Base-by-base conservation (phyloP, 192 early-diverging fungal species). In the Allomyces macrogynus region DNA sequence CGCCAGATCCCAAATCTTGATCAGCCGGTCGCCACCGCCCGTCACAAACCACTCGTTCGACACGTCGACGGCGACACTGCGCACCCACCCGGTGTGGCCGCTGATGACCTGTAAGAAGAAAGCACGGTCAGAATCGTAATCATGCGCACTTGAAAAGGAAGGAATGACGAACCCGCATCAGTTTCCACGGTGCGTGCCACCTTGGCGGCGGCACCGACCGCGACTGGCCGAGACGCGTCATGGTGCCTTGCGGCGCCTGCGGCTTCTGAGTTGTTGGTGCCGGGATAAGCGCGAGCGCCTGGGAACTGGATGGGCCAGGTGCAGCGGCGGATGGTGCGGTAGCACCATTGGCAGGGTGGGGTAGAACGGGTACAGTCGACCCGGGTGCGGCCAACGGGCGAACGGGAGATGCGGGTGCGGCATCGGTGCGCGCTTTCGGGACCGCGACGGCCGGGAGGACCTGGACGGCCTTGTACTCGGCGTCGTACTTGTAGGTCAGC, bases 1-100 rank as follows among this genome's bases (percentile, higher is more conserved):
- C 4, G 96, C 96, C 71, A 99, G 73, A 75, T 99, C 96, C 96
- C 96, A 97, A 70, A 99, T 95, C 86, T 99, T 99, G 72, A 99
- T 95, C 11, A 92, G 89, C 27, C 96, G 78, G 77, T 99, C 94
- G 14, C 92, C 91, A 18, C 89, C 92, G n/a, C 94, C 96, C 0
- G 93, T 95, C 0, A 86, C 94, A 77, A 99, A 99, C 96, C 96
- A 99, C 72, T 88, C 85, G 72, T 99, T 99, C 14, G 87, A 85
- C 24, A 90, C 87, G 68, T 99, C 96, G 7, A 99, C 87, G 20
- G 91, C 84, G 57, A 99, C 78, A 42, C 86, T 80, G 24, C 94
- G 78, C 40, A 99, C 94, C 94, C 94, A 97, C 5, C 96, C 96
- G 64, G 92, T 80, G 73, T 99, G 96, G 14, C 96, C 96, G 68